Conservation (phyloP, 208 protist genomes). For the Willaertia magna region DNA sequence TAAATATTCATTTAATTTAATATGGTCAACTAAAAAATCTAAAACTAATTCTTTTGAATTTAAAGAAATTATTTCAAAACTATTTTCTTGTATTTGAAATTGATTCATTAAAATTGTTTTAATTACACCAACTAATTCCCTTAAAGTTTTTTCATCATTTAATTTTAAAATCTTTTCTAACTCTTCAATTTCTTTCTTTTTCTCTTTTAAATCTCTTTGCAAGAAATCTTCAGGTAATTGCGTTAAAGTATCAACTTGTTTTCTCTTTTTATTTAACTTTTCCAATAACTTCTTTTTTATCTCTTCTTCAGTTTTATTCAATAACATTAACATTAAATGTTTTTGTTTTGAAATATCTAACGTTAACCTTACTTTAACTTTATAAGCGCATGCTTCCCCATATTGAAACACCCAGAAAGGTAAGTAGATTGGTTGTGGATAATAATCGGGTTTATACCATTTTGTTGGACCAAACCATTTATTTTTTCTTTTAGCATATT, state of each 20-base stretch:
- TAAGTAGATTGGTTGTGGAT: background rate
- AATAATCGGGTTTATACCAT: background rate
- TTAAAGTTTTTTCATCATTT: background rate
- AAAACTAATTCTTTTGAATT: background rate
- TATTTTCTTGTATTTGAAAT: background rate
- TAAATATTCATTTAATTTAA: background rate
- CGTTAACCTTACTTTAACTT: background rate
- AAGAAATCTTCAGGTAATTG: background rate
- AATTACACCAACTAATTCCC: background rate
- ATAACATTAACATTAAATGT: background rate
- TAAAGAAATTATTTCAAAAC: background rate
- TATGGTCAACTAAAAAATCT: background rate
- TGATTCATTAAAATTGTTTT: background rate
- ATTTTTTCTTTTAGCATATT: background rate
- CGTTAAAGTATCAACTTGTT: background rate
- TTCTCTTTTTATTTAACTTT: background rate
- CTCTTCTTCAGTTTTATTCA: background rate
- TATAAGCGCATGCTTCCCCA: background rate
- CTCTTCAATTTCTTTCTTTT: background rate
- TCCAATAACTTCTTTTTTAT: background rate
- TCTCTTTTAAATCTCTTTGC: background rate
- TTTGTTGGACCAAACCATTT: background rate
- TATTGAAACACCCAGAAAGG: background rate
- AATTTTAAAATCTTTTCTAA: background rate
- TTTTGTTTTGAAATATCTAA: background rate